Evolutionary conservation across 1,284 basidiomycete genomes (phyloP).

Genomic region (Phenoliferia sp.): DNA sequence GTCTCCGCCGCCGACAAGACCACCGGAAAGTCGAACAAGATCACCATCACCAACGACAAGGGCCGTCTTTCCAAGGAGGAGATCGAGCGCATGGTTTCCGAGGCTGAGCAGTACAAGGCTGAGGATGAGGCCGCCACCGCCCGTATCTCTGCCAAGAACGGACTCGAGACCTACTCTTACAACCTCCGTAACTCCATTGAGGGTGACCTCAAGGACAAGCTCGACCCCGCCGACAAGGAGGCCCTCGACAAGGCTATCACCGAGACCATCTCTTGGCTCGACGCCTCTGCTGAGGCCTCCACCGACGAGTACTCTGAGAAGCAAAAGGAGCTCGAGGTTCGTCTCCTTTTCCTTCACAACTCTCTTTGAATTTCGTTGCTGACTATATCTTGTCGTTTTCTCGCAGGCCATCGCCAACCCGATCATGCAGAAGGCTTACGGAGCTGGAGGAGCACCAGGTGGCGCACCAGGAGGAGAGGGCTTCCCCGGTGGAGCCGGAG

Average conservation of each 20-base stretch:
- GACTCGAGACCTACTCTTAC: slow-evolving; percentile 67
- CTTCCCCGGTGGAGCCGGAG: slow-evolving; percentile 16
- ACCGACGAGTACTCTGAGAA: slow-evolving; percentile 94
- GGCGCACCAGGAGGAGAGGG: slow-evolving; percentile 39
- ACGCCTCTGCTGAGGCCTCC: slow-evolving; percentile 78
- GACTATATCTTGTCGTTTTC: background rate
- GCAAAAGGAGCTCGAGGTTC: slow-evolving; percentile 87
- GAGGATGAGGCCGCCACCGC: slow-evolving; percentile 47
- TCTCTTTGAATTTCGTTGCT: background rate
- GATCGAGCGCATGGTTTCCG: slow-evolving; percentile 88
- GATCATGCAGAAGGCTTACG: slow-evolving; percentile 86
- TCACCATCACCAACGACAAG: slow-evolving; percentile 98
- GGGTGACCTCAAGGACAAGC: slow-evolving; percentile 49
- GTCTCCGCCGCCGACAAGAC: slow-evolving; percentile 96
- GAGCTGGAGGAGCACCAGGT: slow-evolving; percentile 42
- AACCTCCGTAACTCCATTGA: slow-evolving; percentile 87
- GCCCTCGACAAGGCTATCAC: slow-evolving; percentile 79
- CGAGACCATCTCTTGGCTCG: slow-evolving; percentile 84
- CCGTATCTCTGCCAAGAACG: slow-evolving; percentile 75
- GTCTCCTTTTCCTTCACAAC: background rate
- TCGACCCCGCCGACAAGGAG: slow-evolving; percentile 78
- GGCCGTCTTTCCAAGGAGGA: slow-evolving; percentile 97
- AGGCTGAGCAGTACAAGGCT: slow-evolving; percentile 70
- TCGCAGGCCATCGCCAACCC: slow-evolving; percentile 66
- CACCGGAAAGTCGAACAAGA: slow-evolving; percentile 86